Conservation (phyloP, 1,139 yeast genomes). For the Debaryomyces psychrophilus region DNA sequence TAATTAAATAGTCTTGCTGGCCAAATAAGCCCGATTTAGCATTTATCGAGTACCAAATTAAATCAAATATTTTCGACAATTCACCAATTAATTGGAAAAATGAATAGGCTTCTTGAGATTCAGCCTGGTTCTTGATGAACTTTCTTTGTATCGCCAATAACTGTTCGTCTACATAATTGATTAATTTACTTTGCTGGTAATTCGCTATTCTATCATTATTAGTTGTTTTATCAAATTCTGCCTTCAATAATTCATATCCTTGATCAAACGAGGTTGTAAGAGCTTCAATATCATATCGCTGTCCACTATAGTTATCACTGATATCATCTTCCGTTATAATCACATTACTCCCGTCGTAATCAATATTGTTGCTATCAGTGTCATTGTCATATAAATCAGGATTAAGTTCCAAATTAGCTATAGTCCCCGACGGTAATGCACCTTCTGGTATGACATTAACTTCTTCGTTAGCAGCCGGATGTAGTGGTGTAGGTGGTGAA, state of each 20-base stretch:
- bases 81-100: constrained; percentile 49
- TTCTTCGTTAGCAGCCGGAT: constrained; percentile 51
- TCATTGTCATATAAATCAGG: constrained; percentile 44
- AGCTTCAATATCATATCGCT: background rate
- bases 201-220: constrained; percentile 14
- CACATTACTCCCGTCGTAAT: constrained; percentile 16
- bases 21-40: constrained; percentile 43
- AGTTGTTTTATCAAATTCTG: constrained; percentile 15
- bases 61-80: constrained; percentile 47
- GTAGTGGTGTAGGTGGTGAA: constrained; percentile 50
- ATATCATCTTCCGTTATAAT: constrained; percentile 11
- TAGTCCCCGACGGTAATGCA: constrained; percentile 20
- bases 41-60: constrained; percentile 60
- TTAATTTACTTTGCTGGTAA: constrained; percentile 61
- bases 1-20: constrained; percentile 62
- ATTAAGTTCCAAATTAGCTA: constrained; percentile 39
- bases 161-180: constrained; percentile 62
- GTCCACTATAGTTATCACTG: background rate
- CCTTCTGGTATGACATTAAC: constrained; percentile 37
- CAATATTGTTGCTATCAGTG: constrained; percentile 7
- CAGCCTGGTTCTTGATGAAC: constrained; percentile 64
- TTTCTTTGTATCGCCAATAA: constrained; percentile 61
- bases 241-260: constrained; percentile 22
- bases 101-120: constrained; percentile 28
- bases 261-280: constrained; percentile 34